Conservation (phyloP, 2,329 filamentous ascomycete genomes). For the Phaeosphaeriaceae sp. region DNA sequence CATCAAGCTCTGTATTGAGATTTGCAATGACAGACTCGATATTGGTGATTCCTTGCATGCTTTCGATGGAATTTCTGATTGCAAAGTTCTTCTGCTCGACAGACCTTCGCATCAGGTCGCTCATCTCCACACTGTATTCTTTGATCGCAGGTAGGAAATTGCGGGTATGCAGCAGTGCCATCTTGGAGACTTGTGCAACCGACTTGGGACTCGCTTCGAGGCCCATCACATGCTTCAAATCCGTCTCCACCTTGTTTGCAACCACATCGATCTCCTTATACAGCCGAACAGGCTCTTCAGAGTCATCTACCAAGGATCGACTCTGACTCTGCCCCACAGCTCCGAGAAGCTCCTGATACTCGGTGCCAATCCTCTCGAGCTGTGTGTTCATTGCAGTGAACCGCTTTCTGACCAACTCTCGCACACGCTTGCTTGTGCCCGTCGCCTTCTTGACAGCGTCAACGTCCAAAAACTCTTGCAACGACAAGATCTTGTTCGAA, state of each 20-base stretch:
- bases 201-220: conserved; percentile 72
- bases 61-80: conserved; percentile 69
- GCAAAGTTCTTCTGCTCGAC: conserved; percentile 71
- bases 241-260: conserved; percentile 83
- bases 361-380: conserved; percentile 50
- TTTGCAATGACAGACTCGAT: conserved; percentile 78
- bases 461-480: conserved; percentile 70
- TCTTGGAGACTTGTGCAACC: conserved; percentile 67
- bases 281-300: conserved; percentile 70
- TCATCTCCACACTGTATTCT: conserved; percentile 65
- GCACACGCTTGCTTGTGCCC: conserved; percentile 68
- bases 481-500: conserved; percentile 27
- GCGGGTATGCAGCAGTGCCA: conserved; percentile 68
- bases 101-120: conserved; percentile 58
- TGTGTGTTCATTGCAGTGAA: conserved; percentile 51
- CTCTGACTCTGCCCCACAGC: conserved; percentile 55
- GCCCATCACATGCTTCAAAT: conserved; percentile 78
- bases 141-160: conserved; percentile 68
- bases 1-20: conserved; percentile 74
- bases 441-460: conserved; percentile 77
- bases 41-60: conserved; percentile 82
- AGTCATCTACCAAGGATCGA: conserved; percentile 64
- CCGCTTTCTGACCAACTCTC: conserved; percentile 68
- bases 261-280: conserved; percentile 86
- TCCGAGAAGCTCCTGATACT: conserved; percentile 54